These are phyloP conservation scores for Linnemannia zychae DNA, from an alignment of 192 early-diverging fungal genomes.

Conservation along the genomic window DNA sequence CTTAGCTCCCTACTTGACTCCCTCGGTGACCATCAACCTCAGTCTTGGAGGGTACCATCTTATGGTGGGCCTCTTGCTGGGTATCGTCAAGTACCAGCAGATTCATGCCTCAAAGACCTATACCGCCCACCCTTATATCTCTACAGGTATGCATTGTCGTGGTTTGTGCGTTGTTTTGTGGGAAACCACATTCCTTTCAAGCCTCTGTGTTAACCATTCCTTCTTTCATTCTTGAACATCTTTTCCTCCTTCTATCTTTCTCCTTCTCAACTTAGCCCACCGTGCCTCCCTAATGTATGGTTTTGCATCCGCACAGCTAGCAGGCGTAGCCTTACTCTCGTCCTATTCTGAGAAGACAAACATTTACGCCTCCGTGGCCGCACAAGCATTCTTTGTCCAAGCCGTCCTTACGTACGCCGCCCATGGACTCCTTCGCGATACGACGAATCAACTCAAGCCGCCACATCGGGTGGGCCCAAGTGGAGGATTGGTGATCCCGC, in stretches of 20 bases:
- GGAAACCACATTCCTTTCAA: neutral
- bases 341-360: conserved; percentile 26
- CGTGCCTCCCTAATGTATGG: conserved; percentile 55
- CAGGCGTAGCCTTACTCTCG: conserved; percentile 21
- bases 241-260: neutral
- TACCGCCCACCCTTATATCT: conserved; percentile 52
- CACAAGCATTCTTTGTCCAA: conserved; percentile 33
- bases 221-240: neutral
- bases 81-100: conserved; percentile 41
- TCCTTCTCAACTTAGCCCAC: conserved; percentile 11
- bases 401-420: conserved; percentile 35
- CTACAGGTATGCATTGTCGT: conserved; percentile 1
- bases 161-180: neutral
- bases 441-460: conserved; percentile 39
- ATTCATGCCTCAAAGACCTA: conserved; percentile 36
- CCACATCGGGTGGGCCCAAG: conserved; percentile 38
- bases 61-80: conserved; percentile 42
- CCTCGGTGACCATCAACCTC: conserved; percentile 41
- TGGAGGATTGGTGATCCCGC: neutral
- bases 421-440: conserved; percentile 40
- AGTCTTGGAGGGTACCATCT: conserved; percentile 34
- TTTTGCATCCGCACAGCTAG: conserved; percentile 39
- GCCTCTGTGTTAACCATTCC: neutral
- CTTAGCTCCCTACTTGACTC: conserved; percentile 26
- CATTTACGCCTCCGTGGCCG: conserved; percentile 9